Conservation (phyloP, 2,329 filamentous ascomycete species). For the Aureobasidium sp. region DNA sequence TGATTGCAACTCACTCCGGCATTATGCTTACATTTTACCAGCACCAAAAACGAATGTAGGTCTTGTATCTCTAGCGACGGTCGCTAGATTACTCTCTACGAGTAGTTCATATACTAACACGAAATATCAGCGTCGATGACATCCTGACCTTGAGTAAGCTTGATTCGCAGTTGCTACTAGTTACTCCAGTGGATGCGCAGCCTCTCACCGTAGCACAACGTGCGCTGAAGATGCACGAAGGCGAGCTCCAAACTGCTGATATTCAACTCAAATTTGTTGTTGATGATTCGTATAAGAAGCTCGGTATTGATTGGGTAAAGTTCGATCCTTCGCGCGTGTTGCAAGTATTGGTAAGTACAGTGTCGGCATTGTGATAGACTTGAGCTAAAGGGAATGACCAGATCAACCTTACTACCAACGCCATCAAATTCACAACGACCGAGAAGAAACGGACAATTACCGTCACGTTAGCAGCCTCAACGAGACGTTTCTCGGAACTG, state of each 20-base stretch:
- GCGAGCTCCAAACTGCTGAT: conserved; percentile 60
- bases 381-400: neutral
- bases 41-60: conserved; percentile 62
- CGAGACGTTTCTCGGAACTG: conserved; percentile 41
- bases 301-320: conserved; percentile 58
- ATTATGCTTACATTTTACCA: neutral
- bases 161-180: conserved; percentile 64
- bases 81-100: neutral
- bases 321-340: conserved; percentile 67
- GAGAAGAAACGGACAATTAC: conserved; percentile 55
- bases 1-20: neutral
- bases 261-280: conserved; percentile 59
- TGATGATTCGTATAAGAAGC: conserved; percentile 51
- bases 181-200: conserved; percentile 62
- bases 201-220: conserved; percentile 58
- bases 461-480: conserved; percentile 58
- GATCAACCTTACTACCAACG: conserved; percentile 73
- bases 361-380: neutral
- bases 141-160: conserved; percentile 67
- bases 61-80: neutral
- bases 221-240: conserved; percentile 70
- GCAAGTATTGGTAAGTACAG: conserved; percentile 50
- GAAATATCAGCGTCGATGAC: conserved; percentile 68
- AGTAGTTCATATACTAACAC: neutral
- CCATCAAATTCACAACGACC: conserved; percentile 69